Evolutionary conservation across 345 rosid genomes (phyloP).

Genomic region (Eucalyptus shirleyi): DNA sequence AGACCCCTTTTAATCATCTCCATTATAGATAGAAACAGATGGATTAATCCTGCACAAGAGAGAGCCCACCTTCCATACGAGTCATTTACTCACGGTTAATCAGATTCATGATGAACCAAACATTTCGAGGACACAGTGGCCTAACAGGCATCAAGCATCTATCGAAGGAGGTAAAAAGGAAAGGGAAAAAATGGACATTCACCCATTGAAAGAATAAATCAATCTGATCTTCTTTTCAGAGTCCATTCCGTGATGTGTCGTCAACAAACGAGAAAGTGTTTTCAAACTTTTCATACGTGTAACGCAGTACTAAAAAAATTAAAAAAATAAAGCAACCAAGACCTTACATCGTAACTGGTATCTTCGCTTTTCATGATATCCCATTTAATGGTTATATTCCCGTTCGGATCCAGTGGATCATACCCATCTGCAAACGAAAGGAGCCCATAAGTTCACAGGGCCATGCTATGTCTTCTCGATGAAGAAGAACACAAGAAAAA

Average conservation of each 20-base stretch:
- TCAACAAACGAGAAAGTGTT: not conserved
- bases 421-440: constrained; percentile 50
- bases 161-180: not conserved
- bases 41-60: not conserved
- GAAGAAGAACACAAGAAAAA: not conserved
- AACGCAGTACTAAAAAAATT: not conserved
- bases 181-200: not conserved
- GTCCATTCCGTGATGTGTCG: not conserved
- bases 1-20: not conserved
- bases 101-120: not conserved
- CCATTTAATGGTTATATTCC: constrained; percentile 71
- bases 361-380: constrained; percentile 37
- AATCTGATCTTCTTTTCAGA: not conserved
- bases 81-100: not conserved
- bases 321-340: not conserved
- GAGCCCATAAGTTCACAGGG: not conserved
- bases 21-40: not conserved
- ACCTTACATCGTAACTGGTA: constrained; percentile 29
- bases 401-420: constrained; percentile 82
- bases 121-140: not conserved
- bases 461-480: not conserved
- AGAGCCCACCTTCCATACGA: not conserved
- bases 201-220: not conserved
- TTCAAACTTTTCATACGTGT: not conserved
- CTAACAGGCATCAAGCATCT: not conserved